phyloP scores from a whole-genome alignment of 129 eudicot genomes.

The Glebionis coronaria region DNA sequence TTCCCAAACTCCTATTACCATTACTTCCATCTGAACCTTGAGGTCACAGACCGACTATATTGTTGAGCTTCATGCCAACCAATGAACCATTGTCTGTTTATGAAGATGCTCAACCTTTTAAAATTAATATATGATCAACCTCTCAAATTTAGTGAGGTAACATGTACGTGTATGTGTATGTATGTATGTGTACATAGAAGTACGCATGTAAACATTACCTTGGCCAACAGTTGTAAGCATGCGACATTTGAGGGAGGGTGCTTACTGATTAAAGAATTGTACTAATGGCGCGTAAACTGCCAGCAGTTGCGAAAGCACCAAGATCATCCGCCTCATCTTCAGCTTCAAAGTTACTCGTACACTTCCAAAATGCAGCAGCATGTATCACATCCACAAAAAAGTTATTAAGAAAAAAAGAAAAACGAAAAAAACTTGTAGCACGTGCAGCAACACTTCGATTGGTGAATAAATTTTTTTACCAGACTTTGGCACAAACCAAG shows the following conservation, averaged over 20 bases:
- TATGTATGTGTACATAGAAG: too few relatives aligned
- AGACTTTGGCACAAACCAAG: conserved; percentile 95
- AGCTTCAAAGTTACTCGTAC: conserved; percentile 75
- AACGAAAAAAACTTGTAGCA: not conserved
- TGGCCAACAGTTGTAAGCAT: conserved; percentile 98
- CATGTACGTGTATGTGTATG: too few relatives aligned
- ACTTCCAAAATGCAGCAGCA: conserved; percentile 99
- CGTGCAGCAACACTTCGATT: conserved; percentile 3
- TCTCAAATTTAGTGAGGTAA: too few relatives aligned
- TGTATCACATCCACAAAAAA: conserved; percentile 15
- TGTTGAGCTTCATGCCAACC: too few relatives aligned
- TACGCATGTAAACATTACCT: conserved; percentile 41
- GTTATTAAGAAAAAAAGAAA: conserved; percentile 8
- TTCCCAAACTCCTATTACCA: too few relatives aligned
- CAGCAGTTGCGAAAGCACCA: conserved; percentile 97
- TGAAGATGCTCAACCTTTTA: too few relatives aligned
- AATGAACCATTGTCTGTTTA: too few relatives aligned
- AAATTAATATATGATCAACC: too few relatives aligned
- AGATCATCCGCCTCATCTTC: conserved; percentile 95
- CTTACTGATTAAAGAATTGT: conserved; percentile 94
- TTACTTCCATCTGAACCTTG: too few relatives aligned
- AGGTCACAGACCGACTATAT: too few relatives aligned
- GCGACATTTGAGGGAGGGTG: conserved; percentile 80
- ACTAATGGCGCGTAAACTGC: conserved; percentile 97
- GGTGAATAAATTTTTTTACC: conserved; percentile 37